Conservation (phyloP, 2,329 filamentous ascomycete species). For the Zymoseptoria pseudotritici region DNA sequence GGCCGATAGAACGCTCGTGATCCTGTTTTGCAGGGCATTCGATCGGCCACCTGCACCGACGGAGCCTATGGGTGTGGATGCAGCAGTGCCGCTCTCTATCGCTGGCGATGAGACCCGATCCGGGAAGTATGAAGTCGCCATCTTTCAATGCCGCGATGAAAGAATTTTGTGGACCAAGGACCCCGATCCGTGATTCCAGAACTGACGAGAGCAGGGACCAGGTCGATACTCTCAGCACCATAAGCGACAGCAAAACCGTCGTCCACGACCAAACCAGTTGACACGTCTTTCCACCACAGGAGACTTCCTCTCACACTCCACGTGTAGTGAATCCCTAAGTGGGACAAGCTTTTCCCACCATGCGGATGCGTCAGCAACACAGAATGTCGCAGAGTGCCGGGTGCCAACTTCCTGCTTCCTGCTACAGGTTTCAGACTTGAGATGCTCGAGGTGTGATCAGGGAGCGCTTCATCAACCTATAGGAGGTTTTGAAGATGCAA, state of each 20-base stretch:
- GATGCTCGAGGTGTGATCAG: neutral
- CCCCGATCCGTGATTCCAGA: neutral
- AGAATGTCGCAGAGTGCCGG: neutral
- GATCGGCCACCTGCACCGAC: constrained; percentile 29
- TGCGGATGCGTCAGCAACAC: neutral
- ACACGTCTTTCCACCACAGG: neutral
- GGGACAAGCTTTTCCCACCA: neutral
- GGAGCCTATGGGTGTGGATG: constrained; percentile 11
- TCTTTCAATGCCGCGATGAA: constrained; percentile 2
- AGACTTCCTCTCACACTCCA: neutral
- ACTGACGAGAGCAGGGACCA: neutral
- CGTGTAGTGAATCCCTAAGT: neutral
- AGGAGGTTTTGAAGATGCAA: neutral
- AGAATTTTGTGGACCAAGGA: no score
- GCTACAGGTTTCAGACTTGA: neutral
- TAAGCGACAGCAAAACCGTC: neutral
- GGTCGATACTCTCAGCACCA: no score
- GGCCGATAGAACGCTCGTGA: constrained; percentile 78
- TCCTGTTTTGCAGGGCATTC: constrained; percentile 70
- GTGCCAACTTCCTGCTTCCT: neutral
- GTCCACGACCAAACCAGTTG: neutral
- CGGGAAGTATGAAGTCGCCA: constrained; percentile 21
- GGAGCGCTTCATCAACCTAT: neutral
- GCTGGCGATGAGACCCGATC: constrained; percentile 16
- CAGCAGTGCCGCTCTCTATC: constrained; percentile 8